Evolutionary conservation across 768 basidiomycete genomes (phyloP), one percentile per base, ranked within the genome.

Genomic region (Sporobolomyces phaffii): DNA sequence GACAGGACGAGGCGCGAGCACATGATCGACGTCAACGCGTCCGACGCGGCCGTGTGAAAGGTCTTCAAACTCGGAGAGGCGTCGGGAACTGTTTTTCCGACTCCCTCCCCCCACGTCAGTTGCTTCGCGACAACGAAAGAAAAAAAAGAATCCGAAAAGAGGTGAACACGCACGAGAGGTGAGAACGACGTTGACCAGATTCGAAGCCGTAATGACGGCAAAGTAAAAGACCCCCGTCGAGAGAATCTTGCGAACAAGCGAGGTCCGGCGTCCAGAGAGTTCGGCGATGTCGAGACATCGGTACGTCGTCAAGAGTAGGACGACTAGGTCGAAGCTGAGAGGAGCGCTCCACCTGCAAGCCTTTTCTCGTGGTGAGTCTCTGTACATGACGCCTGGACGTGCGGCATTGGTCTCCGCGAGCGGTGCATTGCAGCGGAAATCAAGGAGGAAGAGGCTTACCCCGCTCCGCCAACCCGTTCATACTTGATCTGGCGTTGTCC

Each of bases 211-310:
- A 20, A 57, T 57, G 38, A 41, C 24, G 6, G 18, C 26, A 20
- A 43, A 57, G 41, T 57, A 57, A 15, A 57, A 44, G 26, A 44
- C 28, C 2, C 41, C 54, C 14, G 40, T 57, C 54, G 40, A 43
- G 24, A 57, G 17, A 26, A 57, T 44, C 54, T 44, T 57, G 54
- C 54, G 40, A 11, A 57, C 20, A 13, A 57, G 54, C 9, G 40
- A 28, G 24, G 26, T 43, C 6, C 40, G 17, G 6, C 24, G 3
- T 29, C 40, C 28, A 10, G 54, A 6, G 5, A 29, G 4, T 5
- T 3, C 5, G 3, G 52, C 22, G n/a, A 38, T 22, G 22, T 8
- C 6, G 26, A 26, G 28, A 26, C 40, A 36, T 22, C 54, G 54
- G 24, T 28, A 57, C 28, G 44, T 4, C 2, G 54, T 57, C 40